Conservation (phyloP, 2,329 filamentous ascomycete genomes). For the Pseudogymnoascus sp. region DNA sequence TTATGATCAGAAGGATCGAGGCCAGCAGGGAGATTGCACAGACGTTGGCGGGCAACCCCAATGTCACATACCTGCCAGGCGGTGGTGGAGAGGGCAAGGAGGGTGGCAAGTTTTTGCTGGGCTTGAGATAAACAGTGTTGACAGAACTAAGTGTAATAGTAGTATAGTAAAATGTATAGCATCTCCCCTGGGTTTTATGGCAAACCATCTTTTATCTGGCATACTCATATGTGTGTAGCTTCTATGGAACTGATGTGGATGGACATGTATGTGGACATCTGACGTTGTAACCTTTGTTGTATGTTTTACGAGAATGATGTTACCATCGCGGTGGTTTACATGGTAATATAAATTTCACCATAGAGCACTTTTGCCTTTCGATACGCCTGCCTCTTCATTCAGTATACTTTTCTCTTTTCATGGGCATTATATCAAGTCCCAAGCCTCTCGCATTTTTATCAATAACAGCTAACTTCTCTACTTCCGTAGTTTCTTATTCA, state of each 20-base stretch:
- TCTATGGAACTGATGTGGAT: neutral
- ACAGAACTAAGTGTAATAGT: conserved; percentile 4
- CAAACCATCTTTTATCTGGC: neutral
- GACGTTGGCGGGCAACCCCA: conserved; percentile 82
- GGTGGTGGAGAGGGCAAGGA: conserved; percentile 54
- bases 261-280: neutral
- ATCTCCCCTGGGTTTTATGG: neutral
- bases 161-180: conserved; percentile 7
- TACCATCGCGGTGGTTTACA: neutral
- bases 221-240: neutral
- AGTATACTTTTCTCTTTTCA: neutral
- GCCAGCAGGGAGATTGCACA: conserved; percentile 92
- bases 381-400: neutral
- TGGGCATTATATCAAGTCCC: neutral
- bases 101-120: conserved; percentile 56
- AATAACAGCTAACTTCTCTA: neutral
- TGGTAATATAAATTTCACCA: neutral
- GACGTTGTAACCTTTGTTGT: neutral
- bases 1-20: conserved; percentile 95
- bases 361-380: neutral
- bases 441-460: neutral
- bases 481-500: neutral
- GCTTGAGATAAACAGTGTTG: conserved; percentile 41
- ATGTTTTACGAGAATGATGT: neutral
- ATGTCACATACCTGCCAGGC: conserved; percentile 88